Base-by-base conservation (phyloP, 2,329 filamentous ascomycete species). In the Beauveria sp. region DNA sequence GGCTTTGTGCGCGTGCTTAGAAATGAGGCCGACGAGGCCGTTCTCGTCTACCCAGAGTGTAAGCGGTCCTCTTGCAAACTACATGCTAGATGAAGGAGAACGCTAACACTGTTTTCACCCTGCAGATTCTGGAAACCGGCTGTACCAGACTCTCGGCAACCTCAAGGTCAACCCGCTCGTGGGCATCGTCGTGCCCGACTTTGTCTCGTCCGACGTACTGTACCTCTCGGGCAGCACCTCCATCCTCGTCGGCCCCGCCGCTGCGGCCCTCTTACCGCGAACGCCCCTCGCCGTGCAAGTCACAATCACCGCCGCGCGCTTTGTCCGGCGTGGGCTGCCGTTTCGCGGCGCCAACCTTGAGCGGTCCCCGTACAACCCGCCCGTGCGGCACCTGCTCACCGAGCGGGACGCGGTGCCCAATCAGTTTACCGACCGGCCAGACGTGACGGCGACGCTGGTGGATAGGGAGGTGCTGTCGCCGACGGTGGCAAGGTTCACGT, bases 141-240 rank as follows among this genome's bases (percentile, higher is more conserved):
- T 95, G 0, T 96, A 96, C 67, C 91, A 96, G 71, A 90, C 88
- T 0, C 80, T 96, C 0, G 91, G 91, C 1, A 96, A 96, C 69
- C 76, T 96, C 16, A 77, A 81, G 45, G 74, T 81, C 8, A 87
- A 86, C 38, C 89, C 90, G 0, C 75, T 77, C 20, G 83, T 89
- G 3, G 90, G 91, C 3, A 72, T 93, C 54, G 84, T 83, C 3
- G 80, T 96, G 42, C 90, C 91, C 0, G 85, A 93, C 70, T 93
- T 90, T 68, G 81, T 82, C 5, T 89, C 84, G 0, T 88, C 88
- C 1, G 78, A 90, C 67, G 85, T 89, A 6, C 78, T 96, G 2
- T 93, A 93, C 71, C 72, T 87, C 5, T 93, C 90, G 0, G 91
- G 91, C 30, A 78, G 71, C 0, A 83, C 89, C 0, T 78, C 86